These are phyloP conservation scores for Alloascoidea africana DNA, from an alignment of 805 yeast genomes.

Conservation along the genomic window DNA sequence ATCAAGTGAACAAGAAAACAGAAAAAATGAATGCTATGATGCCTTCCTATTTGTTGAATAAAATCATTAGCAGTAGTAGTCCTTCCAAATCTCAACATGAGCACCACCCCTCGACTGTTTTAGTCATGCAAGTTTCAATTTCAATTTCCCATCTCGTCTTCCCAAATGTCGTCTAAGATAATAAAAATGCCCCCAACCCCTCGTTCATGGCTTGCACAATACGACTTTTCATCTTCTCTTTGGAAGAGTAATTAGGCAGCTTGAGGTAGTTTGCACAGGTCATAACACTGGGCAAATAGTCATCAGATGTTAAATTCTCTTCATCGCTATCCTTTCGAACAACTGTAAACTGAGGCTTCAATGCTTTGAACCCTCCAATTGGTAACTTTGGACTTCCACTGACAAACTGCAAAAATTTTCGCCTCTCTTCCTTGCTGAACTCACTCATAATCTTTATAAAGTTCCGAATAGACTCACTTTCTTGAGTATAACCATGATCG, in stretches of 20 bases:
- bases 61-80: neutral
- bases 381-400: slow-evolving; percentile 93
- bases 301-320: slow-evolving; percentile 50
- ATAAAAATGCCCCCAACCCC: slow-evolving; percentile 77
- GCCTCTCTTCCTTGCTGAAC: slow-evolving; percentile 38
- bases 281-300: slow-evolving; percentile 91
- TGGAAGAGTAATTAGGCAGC: slow-evolving; percentile 65
- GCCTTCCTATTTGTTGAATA: neutral
- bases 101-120: no score
- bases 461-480: slow-evolving; percentile 44
- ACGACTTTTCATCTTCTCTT: slow-evolving; percentile 40
- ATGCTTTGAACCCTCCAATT: slow-evolving; percentile 78
- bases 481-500: slow-evolving; percentile 78
- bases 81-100: neutral
- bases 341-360: slow-evolving; percentile 74
- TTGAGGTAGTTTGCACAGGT: slow-evolving; percentile 93
- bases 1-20: neutral
- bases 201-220: slow-evolving; percentile 64
- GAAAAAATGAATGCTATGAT: neutral
- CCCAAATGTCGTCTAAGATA: slow-evolving; percentile 31
- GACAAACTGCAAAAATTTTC: slow-evolving; percentile 69
- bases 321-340: slow-evolving; percentile 69
- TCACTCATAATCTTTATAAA: slow-evolving; percentile 46
- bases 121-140: no score
- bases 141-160: neutral